These are phyloP conservation scores for Salix purpurea DNA, from an alignment of 345 rosid genomes.

Conservation along the genomic window DNA sequence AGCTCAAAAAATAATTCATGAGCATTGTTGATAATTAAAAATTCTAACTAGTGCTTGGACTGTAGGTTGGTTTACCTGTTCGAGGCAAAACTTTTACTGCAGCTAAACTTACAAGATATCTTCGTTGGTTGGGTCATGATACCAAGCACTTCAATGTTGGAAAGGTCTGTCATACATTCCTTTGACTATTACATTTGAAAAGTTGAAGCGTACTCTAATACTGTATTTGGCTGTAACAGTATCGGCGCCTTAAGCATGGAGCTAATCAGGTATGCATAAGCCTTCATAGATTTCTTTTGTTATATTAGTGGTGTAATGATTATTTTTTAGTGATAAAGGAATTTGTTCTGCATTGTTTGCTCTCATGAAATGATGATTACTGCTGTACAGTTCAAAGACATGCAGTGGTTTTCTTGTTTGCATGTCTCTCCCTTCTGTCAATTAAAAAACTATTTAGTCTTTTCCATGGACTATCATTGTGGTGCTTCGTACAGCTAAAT, in stretches of 20 bases:
- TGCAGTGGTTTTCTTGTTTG: background rate
- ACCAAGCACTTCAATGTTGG: slow-evolving; percentile 99
- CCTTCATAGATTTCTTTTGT: background rate
- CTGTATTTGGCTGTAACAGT: slow-evolving; percentile 47
- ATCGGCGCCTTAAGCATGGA: slow-evolving; percentile 98
- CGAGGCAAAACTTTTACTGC: slow-evolving; percentile 99
- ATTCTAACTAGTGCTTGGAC: slow-evolving; percentile 17
- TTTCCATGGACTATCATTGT: background rate
- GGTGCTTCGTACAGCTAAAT: background rate
- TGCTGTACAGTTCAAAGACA: background rate
- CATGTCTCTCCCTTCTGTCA: background rate
- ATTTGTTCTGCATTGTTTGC: background rate
- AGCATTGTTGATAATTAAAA: background rate
- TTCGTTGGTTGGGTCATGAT: slow-evolving; percentile 98
- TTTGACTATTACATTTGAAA: background rate
- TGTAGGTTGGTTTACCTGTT: slow-evolving; percentile 97
- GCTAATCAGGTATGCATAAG: slow-evolving; percentile 60
- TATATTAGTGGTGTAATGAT: background rate
- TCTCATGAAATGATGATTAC: background rate
- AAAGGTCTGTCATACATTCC: slow-evolving; percentile 48
- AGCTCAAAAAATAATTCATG: background rate
- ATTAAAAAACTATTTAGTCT: background rate
- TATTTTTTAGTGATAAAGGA: background rate
- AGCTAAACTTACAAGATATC: slow-evolving; percentile 93
- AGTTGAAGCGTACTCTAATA: background rate